These are phyloP conservation scores for Linum lewisii DNA, from an alignment of 345 rosid species.

Conservation along the genomic window DNA sequence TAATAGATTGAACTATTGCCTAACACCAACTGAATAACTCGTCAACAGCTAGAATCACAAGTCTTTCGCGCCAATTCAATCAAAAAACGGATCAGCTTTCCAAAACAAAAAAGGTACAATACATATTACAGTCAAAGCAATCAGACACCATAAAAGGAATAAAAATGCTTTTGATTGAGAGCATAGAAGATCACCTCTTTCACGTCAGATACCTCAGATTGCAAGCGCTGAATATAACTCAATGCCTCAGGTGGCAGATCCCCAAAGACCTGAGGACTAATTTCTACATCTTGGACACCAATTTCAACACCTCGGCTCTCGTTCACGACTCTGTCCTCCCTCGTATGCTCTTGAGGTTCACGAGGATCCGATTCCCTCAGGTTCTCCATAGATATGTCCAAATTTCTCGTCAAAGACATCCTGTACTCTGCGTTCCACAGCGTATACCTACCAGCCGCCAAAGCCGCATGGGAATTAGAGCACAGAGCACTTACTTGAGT, in stretches of 20 bases:
- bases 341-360: constrained; percentile 15
- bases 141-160: background rate
- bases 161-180: background rate
- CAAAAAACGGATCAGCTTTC: too few species aligned
- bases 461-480: too few species aligned
- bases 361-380: constrained; percentile 18
- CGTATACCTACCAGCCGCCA: constrained; percentile 45
- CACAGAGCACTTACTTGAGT: too few species aligned
- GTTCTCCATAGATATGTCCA: constrained; percentile 32
- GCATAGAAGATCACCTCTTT: constrained; percentile 39
- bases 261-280: constrained; percentile 47
- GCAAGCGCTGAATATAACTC: constrained; percentile 51
- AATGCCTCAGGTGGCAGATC: constrained; percentile 64
- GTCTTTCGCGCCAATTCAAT: too few species aligned
- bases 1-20: background rate
- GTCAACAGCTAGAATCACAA: background rate
- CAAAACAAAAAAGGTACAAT: too few species aligned
- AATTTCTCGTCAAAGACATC: constrained; percentile 61
- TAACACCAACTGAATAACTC: background rate
- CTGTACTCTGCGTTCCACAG: constrained; percentile 94
- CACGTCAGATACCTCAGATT: constrained; percentile 45
- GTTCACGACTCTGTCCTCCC: constrained; percentile 23
- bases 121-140: background rate
- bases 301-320: constrained; percentile 18
- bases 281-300: constrained; percentile 34